Evolutionary conservation across 1,139 yeast genomes (phyloP).

Genomic region (Geotrichum reessii): DNA sequence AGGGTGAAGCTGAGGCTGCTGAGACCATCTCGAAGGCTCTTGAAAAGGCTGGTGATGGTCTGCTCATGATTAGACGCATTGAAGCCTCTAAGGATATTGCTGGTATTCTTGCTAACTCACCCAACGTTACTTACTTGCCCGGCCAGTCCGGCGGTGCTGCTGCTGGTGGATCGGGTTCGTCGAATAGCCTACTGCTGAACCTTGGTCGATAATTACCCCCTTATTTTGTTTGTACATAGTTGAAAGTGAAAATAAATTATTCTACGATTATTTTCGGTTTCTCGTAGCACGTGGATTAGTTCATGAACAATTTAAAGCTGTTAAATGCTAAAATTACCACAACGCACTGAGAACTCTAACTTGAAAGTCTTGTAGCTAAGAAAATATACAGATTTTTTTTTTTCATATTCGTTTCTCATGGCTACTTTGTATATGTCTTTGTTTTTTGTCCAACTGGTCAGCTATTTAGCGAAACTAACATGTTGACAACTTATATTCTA

Average conservation of each 20-base stretch:
- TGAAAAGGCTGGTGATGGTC: conserved; percentile 92
- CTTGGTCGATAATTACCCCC: conserved; percentile 46
- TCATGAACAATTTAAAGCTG: too few relatives aligned
- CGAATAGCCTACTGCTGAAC: conserved; percentile 43
- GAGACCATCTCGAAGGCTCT: conserved; percentile 92
- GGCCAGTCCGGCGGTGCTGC: conserved; percentile 41
- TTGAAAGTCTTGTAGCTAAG: not conserved
- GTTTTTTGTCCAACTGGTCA: too few relatives aligned
- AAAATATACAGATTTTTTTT: too few relatives aligned
- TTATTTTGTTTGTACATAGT: conserved; percentile 8
- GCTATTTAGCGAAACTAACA: too few relatives aligned
- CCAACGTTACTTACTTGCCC: conserved; percentile 91
- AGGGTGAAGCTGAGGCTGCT: conserved; percentile 99
- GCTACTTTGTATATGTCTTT: too few relatives aligned
- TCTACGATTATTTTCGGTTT: not conserved
- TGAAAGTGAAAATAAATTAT: not conserved
- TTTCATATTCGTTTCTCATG: too few relatives aligned
- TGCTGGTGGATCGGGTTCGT: conserved; percentile 2
- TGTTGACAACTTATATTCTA: too few relatives aligned
- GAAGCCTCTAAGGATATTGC: conserved; percentile 98
- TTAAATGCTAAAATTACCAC: too few relatives aligned
- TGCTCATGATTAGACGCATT: conserved; percentile 86
- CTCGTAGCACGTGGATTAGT: too few relatives aligned
- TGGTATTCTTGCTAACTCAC: conserved; percentile 69
- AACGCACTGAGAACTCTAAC: too few relatives aligned